These are phyloP conservation scores for Candida pini DNA, from an alignment of 805 yeast genomes.

Conservation along the genomic window DNA sequence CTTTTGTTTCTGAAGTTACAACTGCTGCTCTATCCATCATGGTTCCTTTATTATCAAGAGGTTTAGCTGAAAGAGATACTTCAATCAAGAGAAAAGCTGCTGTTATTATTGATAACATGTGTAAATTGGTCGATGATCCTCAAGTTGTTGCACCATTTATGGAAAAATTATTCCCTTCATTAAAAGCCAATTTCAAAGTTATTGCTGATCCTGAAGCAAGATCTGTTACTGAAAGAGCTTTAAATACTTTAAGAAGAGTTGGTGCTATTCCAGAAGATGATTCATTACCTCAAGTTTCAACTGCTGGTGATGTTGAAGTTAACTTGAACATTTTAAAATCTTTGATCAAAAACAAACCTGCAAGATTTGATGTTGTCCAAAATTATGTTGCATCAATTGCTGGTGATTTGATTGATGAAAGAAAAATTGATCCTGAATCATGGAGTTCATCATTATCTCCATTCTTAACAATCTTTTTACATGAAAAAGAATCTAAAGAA, in stretches of 20 bases:
- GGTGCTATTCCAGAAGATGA: constrained; percentile 94
- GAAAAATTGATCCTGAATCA: constrained; percentile 84
- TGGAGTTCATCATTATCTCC: constrained; percentile 90
- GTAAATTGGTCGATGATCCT: constrained; percentile 99
- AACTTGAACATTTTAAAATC: constrained; percentile 77
- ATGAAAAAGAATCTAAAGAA: constrained; percentile 86
- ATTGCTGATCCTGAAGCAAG: constrained; percentile 99
- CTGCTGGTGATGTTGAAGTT: constrained; percentile 94
- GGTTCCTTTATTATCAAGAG: constrained; percentile 98
- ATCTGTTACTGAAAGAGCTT: constrained; percentile 95
- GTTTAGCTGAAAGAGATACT: constrained; percentile 99
- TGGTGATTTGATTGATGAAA: constrained; percentile 98
- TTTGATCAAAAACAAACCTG: constrained; percentile 62
- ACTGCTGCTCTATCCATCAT: constrained; percentile 98
- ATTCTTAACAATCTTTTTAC: constrained; percentile 93
- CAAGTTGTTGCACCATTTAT: constrained; percentile 99
- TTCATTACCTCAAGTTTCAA: constrained; percentile 91
- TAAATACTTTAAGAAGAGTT: constrained; percentile 96
- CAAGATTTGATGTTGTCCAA: constrained; percentile 74
- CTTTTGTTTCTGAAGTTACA: constrained; percentile 99
- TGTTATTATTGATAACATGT: constrained; percentile 99
- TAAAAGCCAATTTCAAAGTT: constrained; percentile 88
- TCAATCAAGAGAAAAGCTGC: constrained; percentile 99
- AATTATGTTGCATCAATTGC: constrained; percentile 92
- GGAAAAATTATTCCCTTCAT: constrained; percentile 91